Base-by-base conservation (phyloP, 2,329 filamentous ascomycete genomes). In the Fusarium papillatum region DNA sequence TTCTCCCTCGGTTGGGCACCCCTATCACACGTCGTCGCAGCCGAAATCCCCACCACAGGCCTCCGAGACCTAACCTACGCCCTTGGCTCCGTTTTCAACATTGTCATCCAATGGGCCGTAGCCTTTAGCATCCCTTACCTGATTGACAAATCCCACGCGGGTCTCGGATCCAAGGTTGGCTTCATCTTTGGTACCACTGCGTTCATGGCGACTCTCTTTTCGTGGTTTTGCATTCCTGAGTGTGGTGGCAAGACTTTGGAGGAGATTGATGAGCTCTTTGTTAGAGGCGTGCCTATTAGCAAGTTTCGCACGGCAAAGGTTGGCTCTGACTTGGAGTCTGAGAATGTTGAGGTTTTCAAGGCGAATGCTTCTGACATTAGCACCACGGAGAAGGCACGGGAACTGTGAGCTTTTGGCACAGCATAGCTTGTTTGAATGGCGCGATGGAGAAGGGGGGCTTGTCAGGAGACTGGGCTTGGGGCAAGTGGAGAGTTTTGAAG, bases 81-180 rank as follows among this genome's bases (percentile, higher is more conserved):
- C 13, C 73, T 80, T 2, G 82, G 76, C 4, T 81, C 76, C 10
- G 68, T 79, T 16, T 73, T 82, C 62, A 83, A 82, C 64, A 75
- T 84, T 39, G 66, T 78, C 24, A 80, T 79, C 61, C 80, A 84
- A 19, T 81, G 79, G 68, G 75, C 80, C 8, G 80, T 85, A 5
- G 81, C 79, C 2, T 85, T 85, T 64, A 80, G 77, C 22, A 79
- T 84, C 11, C 85, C 84, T 1, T 85, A 85, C 69, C 80, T 85
- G 26, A 76, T 84, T 19, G 79, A 84, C 60, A 77, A 78, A 8
- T 79, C 80, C 9, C 83, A 83, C 41, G 84, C 82, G 1, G 75
- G 79, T 29, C 78, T 85, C 4, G 79, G 81, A 1, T 77, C 81
- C 11, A 84, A 84, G 22, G 57, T 61, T 39, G 57, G 57, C 57